phyloP scores from a whole-genome alignment of 257 asterid species.

The Jasminum sambac region DNA sequence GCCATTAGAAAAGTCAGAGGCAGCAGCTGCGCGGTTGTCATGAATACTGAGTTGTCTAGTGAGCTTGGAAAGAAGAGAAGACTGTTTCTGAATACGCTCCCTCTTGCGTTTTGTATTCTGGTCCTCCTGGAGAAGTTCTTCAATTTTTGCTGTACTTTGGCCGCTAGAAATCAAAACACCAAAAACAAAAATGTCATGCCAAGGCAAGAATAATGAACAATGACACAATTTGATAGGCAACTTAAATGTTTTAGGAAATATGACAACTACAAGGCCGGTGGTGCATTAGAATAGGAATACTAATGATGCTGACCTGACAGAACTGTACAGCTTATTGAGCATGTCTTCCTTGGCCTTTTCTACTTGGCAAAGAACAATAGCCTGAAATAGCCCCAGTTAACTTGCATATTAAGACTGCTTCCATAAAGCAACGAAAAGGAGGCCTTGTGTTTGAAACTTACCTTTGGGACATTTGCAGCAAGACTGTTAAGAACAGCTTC shows the following conservation, averaged over 20 bases:
- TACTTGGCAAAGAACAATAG: slow-evolving; percentile 93
- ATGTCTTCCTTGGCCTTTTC: slow-evolving; percentile 97
- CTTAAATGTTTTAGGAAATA: not conserved
- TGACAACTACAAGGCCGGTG: slow-evolving; percentile 6
- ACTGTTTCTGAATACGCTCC: slow-evolving; percentile 75
- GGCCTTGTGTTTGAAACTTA: slow-evolving; percentile 25
- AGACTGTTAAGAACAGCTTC: slow-evolving; percentile 96
- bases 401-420: slow-evolving; percentile 26
- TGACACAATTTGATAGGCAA: not conserved
- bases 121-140: slow-evolving; percentile 89
- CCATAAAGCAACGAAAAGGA: slow-evolving; percentile 18
- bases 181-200: slow-evolving; percentile 19
- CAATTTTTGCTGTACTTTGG: slow-evolving; percentile 71
- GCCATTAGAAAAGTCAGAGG: slow-evolving; percentile 59
- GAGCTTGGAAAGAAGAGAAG: slow-evolving; percentile 77
- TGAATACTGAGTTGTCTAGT: slow-evolving; percentile 76
- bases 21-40: slow-evolving; percentile 84
- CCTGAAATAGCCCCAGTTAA: slow-evolving; percentile 49
- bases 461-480: slow-evolving; percentile 95
- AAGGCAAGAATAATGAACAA: slow-evolving; percentile 2
- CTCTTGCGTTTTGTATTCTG: slow-evolving; percentile 75
- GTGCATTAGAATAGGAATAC: not conserved
- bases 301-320: slow-evolving; percentile 61
- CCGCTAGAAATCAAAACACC: slow-evolving; percentile 41
- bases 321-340: slow-evolving; percentile 89